These are phyloP conservation scores for Bipolaris bicolor DNA, from an alignment of 2,329 filamentous ascomycete genomes.

Conservation along the genomic window DNA sequence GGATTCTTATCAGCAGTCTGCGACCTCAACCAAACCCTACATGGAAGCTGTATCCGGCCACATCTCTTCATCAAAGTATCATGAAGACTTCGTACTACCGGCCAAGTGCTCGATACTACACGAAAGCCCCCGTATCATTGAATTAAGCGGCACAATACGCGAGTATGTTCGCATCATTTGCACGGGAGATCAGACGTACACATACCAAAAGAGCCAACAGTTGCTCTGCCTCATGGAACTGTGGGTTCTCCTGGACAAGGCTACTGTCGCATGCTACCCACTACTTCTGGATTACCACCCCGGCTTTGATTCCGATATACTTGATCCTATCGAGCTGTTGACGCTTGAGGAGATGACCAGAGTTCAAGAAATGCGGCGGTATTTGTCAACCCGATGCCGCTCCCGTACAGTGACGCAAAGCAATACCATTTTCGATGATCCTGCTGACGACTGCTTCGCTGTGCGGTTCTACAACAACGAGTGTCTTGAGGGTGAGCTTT, in stretches of 20 bases:
- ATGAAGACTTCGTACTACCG: slow-evolving; percentile 30
- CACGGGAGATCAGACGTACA: slow-evolving; percentile 48
- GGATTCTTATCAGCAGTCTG: slow-evolving; percentile 20
- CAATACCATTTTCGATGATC: slow-evolving; percentile 58
- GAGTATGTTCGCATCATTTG: slow-evolving; percentile 15
- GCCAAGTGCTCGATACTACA: slow-evolving; percentile 32
- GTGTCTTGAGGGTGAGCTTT: slow-evolving; percentile 28
- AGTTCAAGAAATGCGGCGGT: slow-evolving; percentile 57
- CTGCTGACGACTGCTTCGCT: slow-evolving; percentile 54
- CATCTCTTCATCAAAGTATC: slow-evolving; percentile 19
- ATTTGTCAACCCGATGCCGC: slow-evolving; percentile 53
- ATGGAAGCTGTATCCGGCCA: slow-evolving; percentile 13
- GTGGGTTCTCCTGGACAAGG: slow-evolving; percentile 64
- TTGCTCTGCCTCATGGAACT: slow-evolving; percentile 63
- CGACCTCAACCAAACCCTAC: slow-evolving; percentile 24
- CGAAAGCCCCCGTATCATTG: slow-evolving; percentile 30
- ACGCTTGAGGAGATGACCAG: slow-evolving; percentile 56
- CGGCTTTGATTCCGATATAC: slow-evolving; percentile 55
- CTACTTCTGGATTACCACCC: slow-evolving; percentile 61
- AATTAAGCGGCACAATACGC: slow-evolving; percentile 49
- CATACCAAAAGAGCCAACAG: slow-evolving; percentile 57
- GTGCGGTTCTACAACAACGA: slow-evolving; percentile 53
- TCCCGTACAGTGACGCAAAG: slow-evolving; percentile 13
- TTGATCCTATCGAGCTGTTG: slow-evolving; percentile 64
- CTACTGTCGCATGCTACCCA: slow-evolving; percentile 52